phyloP scores from a whole-genome alignment of 2,329 filamentous ascomycete species.

The Colletotrichum tropicicola region DNA sequence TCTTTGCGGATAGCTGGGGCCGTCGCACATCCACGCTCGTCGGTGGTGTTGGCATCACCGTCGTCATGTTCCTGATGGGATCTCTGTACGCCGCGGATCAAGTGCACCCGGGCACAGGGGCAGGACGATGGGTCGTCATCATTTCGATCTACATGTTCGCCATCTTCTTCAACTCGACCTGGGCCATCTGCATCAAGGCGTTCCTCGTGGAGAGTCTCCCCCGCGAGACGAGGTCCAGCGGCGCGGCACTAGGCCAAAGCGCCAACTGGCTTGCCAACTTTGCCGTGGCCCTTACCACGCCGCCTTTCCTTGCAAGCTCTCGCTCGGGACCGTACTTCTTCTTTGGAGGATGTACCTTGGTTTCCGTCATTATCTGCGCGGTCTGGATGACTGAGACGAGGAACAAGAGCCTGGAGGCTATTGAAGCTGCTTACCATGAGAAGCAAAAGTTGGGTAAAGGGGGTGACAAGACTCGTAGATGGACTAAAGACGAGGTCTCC shows the following conservation, averaged over 20 bases:
- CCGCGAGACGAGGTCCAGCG: conserved; percentile 60
- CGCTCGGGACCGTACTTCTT: conserved; percentile 54
- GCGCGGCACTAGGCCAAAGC: conserved; percentile 61
- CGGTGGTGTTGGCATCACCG: conserved; percentile 59
- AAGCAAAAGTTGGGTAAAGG: background rate
- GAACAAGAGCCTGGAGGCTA: conserved; percentile 49
- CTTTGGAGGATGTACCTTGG: conserved; percentile 49
- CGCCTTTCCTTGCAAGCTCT: conserved; percentile 46
- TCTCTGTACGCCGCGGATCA: conserved; percentile 55
- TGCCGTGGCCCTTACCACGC: conserved; percentile 53
- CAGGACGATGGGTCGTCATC: conserved; percentile 59
- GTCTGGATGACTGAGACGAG: conserved; percentile 54
- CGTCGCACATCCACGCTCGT: conserved; percentile 60
- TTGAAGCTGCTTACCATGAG: conserved; percentile 31
- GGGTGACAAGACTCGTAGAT: too few relatives aligned
- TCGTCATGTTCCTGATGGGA: conserved; percentile 62
- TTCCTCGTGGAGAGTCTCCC: conserved; percentile 67
- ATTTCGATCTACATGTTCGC: conserved; percentile 60
- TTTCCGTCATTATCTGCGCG: conserved; percentile 43
- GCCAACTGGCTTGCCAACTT: conserved; percentile 60
- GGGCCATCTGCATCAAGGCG: conserved; percentile 59
- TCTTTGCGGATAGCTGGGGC: conserved; percentile 65
- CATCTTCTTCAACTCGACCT: conserved; percentile 53
- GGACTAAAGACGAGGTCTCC: too few relatives aligned
- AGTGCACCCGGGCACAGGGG: conserved; percentile 44